Percentiles rank a stretch among this genome's conserved stretches.
Evolutionary conservation across 192 early-diverging fungal genomes (phyloP).

Genomic region (Piromyces sp.): DNA sequence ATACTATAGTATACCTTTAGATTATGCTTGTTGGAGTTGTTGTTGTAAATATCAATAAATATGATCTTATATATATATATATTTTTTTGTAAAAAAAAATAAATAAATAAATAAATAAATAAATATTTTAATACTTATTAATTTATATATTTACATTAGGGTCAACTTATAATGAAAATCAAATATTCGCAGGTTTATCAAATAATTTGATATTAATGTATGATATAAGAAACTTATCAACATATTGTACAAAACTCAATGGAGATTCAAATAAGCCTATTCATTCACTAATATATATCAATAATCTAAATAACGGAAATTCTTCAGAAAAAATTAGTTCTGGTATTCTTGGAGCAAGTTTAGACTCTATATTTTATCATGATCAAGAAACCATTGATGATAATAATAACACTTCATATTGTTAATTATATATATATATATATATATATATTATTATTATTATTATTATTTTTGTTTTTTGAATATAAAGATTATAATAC

Average conservation of each 20-base stretch:
- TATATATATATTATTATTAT: too few relatives aligned
- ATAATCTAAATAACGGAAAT: background rate
- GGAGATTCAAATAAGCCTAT: background rate
- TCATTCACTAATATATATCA: background rate
- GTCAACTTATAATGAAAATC: background rate
- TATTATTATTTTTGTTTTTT: too few relatives aligned
- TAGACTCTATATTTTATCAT: background rate
- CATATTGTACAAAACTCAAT: background rate
- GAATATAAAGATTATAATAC: too few relatives aligned
- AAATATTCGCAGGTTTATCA: background rate
- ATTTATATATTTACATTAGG: background rate
- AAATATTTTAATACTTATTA: too few relatives aligned
- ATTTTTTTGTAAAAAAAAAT: too few relatives aligned
- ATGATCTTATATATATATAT: too few relatives aligned
- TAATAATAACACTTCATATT: background rate
- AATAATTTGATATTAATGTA: background rate
- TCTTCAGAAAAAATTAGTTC: background rate
- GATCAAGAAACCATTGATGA: background rate
- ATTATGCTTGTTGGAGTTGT: background rate
- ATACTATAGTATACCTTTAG: background rate
- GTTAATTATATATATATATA: too few relatives aligned
- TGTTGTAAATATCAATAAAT: background rate
- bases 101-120: too few relatives aligned
- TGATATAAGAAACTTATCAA: background rate
- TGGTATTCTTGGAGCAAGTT: background rate